Percentiles rank a stretch among this genome's conserved stretches.
Evolutionary conservation across 2,329 filamentous ascomycete genomes (phyloP).

Genomic region (Daldinia sp.): DNA sequence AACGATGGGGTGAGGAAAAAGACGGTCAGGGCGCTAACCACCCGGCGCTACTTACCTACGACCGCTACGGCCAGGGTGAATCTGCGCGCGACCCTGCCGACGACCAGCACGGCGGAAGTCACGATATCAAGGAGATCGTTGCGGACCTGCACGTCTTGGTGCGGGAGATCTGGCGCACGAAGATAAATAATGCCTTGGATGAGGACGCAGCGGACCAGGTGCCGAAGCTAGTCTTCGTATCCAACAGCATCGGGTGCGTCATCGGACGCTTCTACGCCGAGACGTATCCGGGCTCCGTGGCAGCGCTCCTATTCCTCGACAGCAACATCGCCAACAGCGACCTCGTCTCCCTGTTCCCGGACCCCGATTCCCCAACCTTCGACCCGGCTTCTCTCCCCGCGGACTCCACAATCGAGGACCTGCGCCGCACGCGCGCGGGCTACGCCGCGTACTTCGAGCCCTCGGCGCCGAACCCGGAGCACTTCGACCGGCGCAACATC

Average conservation of each 20-base stretch:
- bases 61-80: constrained; percentile 68
- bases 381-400: constrained; percentile 56
- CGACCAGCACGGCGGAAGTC: constrained; percentile 61
- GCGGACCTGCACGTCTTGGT: constrained; percentile 60
- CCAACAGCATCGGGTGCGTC: constrained; percentile 66
- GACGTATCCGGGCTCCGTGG: constrained; percentile 58
- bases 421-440: constrained; percentile 52
- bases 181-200: not conserved
- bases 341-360: constrained; percentile 66
- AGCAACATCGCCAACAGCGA: constrained; percentile 69
- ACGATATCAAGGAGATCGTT: constrained; percentile 60
- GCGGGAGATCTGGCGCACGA: constrained; percentile 53
- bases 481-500: constrained; percentile 61
- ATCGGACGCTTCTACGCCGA: constrained; percentile 65
- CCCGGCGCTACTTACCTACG: constrained; percentile 63
- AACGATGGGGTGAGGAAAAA: constrained; percentile 19
- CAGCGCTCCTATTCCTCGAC: constrained; percentile 65
- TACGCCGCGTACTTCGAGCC: constrained; percentile 62
- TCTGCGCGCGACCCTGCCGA: constrained; percentile 62
- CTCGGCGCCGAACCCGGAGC: constrained; percentile 62
- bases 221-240: constrained; percentile 60
- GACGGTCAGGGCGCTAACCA: not conserved
- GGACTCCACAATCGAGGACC: constrained; percentile 53
- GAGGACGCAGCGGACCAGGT: constrained; percentile 15
- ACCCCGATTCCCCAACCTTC: constrained; percentile 63